Conservation (phyloP, 306 rosid species). For the Gleditsia sinensis region DNA sequence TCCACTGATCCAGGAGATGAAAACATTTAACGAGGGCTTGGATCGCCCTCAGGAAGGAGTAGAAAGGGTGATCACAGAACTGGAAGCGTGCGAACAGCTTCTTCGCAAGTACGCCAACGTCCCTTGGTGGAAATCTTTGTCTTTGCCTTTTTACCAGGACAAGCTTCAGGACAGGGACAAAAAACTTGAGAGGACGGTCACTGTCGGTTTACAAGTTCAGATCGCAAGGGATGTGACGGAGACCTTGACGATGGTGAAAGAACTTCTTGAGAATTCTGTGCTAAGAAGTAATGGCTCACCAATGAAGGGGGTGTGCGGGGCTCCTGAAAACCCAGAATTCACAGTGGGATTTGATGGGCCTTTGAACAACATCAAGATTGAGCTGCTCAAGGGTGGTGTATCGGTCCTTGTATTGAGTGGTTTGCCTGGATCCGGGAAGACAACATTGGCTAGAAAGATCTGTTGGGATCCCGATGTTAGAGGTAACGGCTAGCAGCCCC, state of each 20-base stretch:
- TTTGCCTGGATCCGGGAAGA: slow-evolving; percentile 62
- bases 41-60: not conserved
- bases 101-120: slow-evolving; percentile 30
- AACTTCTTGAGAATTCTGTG: slow-evolving; percentile 15
- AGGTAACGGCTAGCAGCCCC: slow-evolving; percentile 45
- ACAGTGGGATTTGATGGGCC: slow-evolving; percentile 51
- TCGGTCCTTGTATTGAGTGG: slow-evolving; percentile 52
- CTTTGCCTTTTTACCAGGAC: slow-evolving; percentile 13
- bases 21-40: not conserved
- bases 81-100: slow-evolving; percentile 14
- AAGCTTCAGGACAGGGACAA: not conserved
- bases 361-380: slow-evolving; percentile 41
- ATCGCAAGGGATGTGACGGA: slow-evolving; percentile 14
- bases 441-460: slow-evolving; percentile 55
- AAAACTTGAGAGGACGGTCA: not conserved
- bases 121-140: slow-evolving; percentile 26
- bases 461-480: slow-evolving; percentile 48
- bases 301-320: slow-evolving; percentile 27
- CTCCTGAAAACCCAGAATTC: slow-evolving; percentile 39
- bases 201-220: not conserved
- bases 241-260: not conserved
- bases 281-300: not conserved
- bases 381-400: slow-evolving; percentile 32
- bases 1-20: slow-evolving; percentile 22
- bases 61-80: not conserved